Base-by-base conservation (phyloP, 345 rosid species). In the Populus davidiana region DNA sequence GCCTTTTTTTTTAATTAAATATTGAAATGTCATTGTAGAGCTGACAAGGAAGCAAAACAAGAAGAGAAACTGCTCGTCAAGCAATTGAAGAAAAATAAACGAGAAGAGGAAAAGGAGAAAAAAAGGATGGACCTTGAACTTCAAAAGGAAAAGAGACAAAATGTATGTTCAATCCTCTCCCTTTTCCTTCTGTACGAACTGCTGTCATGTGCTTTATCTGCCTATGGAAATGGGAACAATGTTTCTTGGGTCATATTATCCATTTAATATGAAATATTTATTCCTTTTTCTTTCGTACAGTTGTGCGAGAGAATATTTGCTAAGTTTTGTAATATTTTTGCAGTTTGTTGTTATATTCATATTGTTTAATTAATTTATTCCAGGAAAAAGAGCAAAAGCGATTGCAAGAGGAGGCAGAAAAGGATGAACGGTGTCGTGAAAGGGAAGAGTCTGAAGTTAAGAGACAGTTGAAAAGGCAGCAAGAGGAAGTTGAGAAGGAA, bases 321-420 rank as follows among this genome's bases (percentile, higher is more conserved):
- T 21, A 25, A 13, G 18, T 20, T 67, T 67, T 67, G 27, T 38
- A 33, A 31, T n/a, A 18, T 8, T 43, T n/a, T 73, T 38, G 33
- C 44, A 16, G 41, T 73, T 67, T 36, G 38, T 23, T 20, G 38
- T 65, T 70, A 7, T 64, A 27, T 50, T 66, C 52, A 14, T 69
- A 16, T 33, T 17, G 4, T 50, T 35, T 13, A 47, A 36, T 66
- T 66, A 61, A 49, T 78, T 33, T 75, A 7, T 75, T 49, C 67
- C 77, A 96, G 97, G 99, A 93, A 81, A 93, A 87, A 70, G 96
- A 89, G 86, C 87, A 76, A 77, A 93, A 87, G 84, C 64, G 85
- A 64, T 75, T 88, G 79, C 94, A 86, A 69, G 94, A 87, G 71
- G 91, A 87, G 77, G 86, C 85, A 68, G 84, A 85, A 74, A 82